Evolutionary conservation across 257 asterid species (phyloP).

Genomic region (Solanum lignicaule): DNA sequence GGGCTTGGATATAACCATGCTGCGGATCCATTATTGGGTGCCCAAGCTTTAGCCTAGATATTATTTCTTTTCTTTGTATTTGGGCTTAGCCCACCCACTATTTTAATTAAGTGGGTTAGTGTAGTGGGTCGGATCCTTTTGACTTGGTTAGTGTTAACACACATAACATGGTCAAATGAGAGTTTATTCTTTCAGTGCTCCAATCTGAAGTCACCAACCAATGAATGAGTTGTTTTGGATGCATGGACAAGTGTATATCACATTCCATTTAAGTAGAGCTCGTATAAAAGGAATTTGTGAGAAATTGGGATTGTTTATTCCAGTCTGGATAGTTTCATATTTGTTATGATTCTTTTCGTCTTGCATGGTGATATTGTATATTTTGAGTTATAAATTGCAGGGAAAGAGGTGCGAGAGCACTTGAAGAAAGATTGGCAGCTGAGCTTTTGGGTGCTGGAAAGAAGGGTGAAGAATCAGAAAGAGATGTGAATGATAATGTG

Average conservation of each 20-base stretch:
- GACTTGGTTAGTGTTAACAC: background rate
- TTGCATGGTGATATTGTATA: background rate
- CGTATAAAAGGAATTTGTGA: background rate
- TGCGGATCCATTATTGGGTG: background rate
- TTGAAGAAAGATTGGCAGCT: slow-evolving; percentile 82
- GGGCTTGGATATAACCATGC: background rate
- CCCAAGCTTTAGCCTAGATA: background rate
- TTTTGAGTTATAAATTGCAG: slow-evolving; percentile 22
- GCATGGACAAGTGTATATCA: background rate
- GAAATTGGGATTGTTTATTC: background rate
- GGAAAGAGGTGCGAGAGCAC: slow-evolving; percentile 95
- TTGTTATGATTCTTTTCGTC: background rate
- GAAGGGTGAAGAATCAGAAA: slow-evolving; percentile 35
- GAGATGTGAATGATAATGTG: slow-evolving; percentile 55
- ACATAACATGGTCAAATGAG: background rate
- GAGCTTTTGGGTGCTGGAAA: slow-evolving; percentile 55
- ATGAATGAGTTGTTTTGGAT: background rate
- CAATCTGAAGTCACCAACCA: background rate
- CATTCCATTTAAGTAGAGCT: background rate
- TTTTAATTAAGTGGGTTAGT: background rate
- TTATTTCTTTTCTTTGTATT: background rate
- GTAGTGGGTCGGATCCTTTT: background rate
- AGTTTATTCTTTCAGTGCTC: background rate
- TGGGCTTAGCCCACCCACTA: background rate
- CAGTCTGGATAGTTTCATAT: background rate